Base-by-base conservation (phyloP, 176 grass and related monocot species). In the Raddia distichophylla region DNA sequence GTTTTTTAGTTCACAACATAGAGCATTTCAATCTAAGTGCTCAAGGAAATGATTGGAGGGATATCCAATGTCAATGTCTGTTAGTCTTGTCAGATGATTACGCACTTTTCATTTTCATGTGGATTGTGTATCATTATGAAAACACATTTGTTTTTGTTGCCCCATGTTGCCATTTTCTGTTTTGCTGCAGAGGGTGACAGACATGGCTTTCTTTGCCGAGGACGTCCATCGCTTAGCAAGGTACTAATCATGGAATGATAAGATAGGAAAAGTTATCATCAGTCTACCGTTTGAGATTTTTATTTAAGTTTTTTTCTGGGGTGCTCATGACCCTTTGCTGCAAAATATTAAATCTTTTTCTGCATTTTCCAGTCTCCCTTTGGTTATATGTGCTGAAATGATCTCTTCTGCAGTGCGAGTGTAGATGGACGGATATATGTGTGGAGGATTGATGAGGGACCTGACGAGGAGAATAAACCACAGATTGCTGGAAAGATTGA, bases 141-240 rank as follows among this genome's bases (percentile, higher is more conserved):
- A 73, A 9, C 78, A 19, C 66, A 73, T 78, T 19, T 60, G 10
- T 82, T 82, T 74, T 51, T 82, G 55, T 86, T 90, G 0, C 37
- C 33, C 67, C 77, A 19, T 73, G 66, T 82, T 82, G 15, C 42
- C 55, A 17, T 67, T 77, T 71, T 52, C 53, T 77, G 49, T 87
- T 82, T 82, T 84, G 46, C 64, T 82, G 11, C 89, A 99, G 96
- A 99, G 96, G 80, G 96, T 99, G 60, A 99, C 96, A 46, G 96
- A 99, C 73, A 99, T 99, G 96, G 91, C 91, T 90, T 99, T 99
- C 89, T 99, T 95, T 91, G 96, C 96, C 67, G 96, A 99, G 72
- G 96, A 99, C 53, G 91, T 99, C 71, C 96, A 99, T 94, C 87
- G 90, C 74, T 87, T 99, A 81, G 96, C 96, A 79, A 99, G 96